Conservation (phyloP, 805 yeast genomes). For the Komagataella ulmi region DNA sequence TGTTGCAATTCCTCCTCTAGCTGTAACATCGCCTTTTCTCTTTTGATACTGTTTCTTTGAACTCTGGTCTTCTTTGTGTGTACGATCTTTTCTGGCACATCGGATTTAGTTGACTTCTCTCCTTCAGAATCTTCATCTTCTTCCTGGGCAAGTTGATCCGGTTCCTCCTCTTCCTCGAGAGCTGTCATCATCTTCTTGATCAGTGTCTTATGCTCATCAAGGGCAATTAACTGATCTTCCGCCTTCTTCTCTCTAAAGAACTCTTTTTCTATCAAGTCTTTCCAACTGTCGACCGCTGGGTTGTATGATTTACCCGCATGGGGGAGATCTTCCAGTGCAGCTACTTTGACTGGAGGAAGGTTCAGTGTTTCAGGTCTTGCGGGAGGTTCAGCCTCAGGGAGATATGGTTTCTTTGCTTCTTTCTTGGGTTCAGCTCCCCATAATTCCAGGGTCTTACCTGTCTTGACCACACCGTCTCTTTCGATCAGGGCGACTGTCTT, state of each 20-base stretch:
- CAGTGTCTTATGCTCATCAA: conserved; percentile 49
- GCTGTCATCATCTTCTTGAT: conserved; percentile 55
- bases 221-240: conserved; percentile 48
- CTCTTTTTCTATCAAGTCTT: conserved; percentile 52
- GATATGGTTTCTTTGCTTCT: conserved; percentile 9
- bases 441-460: conserved; percentile 39
- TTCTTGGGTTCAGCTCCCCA: conserved; percentile 41
- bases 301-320: conserved; percentile 89
- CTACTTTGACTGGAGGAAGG: conserved; percentile 38
- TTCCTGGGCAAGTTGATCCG: conserved; percentile 21
- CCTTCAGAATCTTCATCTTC: conserved; percentile 17
- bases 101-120: conserved; percentile 52
- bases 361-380: conserved; percentile 41
- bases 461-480: conserved; percentile 48
- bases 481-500: conserved; percentile 38
- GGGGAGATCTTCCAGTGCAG: conserved; percentile 38
- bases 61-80: conserved; percentile 43
- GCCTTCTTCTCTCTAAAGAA: conserved; percentile 47
- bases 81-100: conserved; percentile 43
- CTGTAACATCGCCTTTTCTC: conserved; percentile 43
- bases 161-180: conserved; percentile 46
- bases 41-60: conserved; percentile 60
- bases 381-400: conserved; percentile 20
- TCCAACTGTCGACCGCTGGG: conserved; percentile 81
- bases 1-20: conserved; percentile 41